Base-by-base conservation (phyloP, 169 alveolate species). In the Gregarina niphandrodes region DNA sequence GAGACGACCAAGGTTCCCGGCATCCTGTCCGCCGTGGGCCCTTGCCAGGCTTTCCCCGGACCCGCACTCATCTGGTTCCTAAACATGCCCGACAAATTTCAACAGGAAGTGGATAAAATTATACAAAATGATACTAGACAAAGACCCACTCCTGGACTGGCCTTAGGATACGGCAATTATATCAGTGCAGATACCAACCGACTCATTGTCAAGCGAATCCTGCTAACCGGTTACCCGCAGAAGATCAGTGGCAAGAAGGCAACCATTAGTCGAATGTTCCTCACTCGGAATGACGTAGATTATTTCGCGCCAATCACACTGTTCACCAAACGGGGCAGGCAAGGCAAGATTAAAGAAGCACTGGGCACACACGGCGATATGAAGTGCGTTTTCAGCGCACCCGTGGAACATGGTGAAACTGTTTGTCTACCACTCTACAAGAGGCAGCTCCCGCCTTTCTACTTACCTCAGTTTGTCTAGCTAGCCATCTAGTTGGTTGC, bases 281-380 rank as follows among this genome's bases (percentile, higher is more conserved):
- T 84, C 62, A 71, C 80, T 44, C 96, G 96, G 4, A 61, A 59
- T 45, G 99, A 92, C 60, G 74, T 91, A 37, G 75, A 78, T 37
- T 69, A 75, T 73, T 92, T 88, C 65, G 76, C 83, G 51, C 97
- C 97, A 0, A 90, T 87, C 0, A 95, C 87, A 69, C 81, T 92
- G 35, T 77, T 71, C 40, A 87, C 99, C 17, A 88, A 85, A 72
- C 69, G 73, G 30, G 97, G 97, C 13, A 74, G 86, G 24, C 73
- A 94, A 55, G 99, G 99, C 28, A 75, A 83, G 51, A 92, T 92
- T 35, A 63, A 56, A 42, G 92, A 82, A 62, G 75, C 96, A 20
- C 64, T 92, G 49, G 99, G 99, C n/a, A 88, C 96, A 9, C 99
- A 92, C 61, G 99, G 99, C 16, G 70, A 83, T 66, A 87, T 92